A percentile compares a stretch with the other conserved stretches of the same genome.
Conservation (phyloP, 176 grass and related monocot genomes). For the Hordeum vulgare region MorexV3_pseudomolecules_assembly NC_058518.1:421641757-421642256, state of each 20-base stretch:
- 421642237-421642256: conserved; percentile 65
- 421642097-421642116: conserved; percentile 93
- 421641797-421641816: conserved; percentile 62
- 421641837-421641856: conserved; percentile 91
- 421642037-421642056: conserved; percentile 64
- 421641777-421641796: conserved; percentile 48
- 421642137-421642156: conserved; percentile 67
- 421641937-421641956: conserved; percentile 50
- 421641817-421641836: conserved; percentile 86
- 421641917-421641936: conserved; percentile 40
- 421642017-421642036: conserved; percentile 55
- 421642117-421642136: conserved; percentile 97
- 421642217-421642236: conserved; percentile 93
- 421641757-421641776: conserved; percentile 74
- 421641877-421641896: conserved; percentile 46
- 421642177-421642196: conserved; percentile 86
- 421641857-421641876: conserved; percentile 57
- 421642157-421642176: conserved; percentile 79
- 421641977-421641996: conserved; percentile 86
- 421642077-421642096: conserved; percentile 74
- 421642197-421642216: conserved; percentile 99
- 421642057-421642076: conserved; percentile 59
- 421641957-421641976: conserved; percentile 47
- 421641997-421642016: conserved; percentile 38
- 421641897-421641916: conserved; percentile 35